Base-by-base conservation (phyloP, 257 asterid species). In the Nicotiana attenuata region DNA sequence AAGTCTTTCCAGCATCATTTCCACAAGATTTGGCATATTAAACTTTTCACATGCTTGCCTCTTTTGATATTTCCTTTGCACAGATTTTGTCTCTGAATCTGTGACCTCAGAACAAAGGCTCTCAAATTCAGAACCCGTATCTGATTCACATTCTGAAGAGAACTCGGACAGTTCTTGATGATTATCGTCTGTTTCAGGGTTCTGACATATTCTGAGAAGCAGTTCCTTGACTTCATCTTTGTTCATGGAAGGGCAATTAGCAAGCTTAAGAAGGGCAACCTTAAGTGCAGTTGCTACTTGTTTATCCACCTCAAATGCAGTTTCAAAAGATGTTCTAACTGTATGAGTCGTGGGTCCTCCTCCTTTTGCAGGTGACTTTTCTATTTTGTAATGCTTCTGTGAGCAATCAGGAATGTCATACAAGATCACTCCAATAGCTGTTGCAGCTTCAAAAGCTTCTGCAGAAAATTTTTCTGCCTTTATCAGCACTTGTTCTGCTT, bases 271-370 rank as follows among this genome's bases (percentile, higher is more conserved):
- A 73, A 96, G 86, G 57, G 99, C 97, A n/a, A 92, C 85, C 88
- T 92, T 96, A 13, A 96, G 94, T 1, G 98, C 99, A 60, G 81
- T 82, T 56, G 98, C 97, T 41, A 96, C 98, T 92, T 96, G 98
- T 84, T 91, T 94, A 85, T 96, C 98, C 79, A 96, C 98, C 76
- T 94, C 97, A 81, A 96, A 94, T 47, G 95, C 94, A 77, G 96
- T 88, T 84, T 94, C 97, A 41, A 94, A 91, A 82, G 97, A 92
- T 59, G 97, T 96, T 76, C 93, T 87, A 73, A 96, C 93, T 73
- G 90, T 82, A 85, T 93, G 97, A 19, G 89, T 83, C 22, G 90
- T 73, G 28, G 92, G 67, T 7, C 90, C 91, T 81, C 87, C 93
- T 82, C 84, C 94, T 63, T 81, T 86, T 65, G 88, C 79, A 3